These are phyloP conservation scores for Zygosaccharomyces pseudobailii DNA, from an alignment of 1,139 yeast genomes.

Conservation along the genomic window DNA sequence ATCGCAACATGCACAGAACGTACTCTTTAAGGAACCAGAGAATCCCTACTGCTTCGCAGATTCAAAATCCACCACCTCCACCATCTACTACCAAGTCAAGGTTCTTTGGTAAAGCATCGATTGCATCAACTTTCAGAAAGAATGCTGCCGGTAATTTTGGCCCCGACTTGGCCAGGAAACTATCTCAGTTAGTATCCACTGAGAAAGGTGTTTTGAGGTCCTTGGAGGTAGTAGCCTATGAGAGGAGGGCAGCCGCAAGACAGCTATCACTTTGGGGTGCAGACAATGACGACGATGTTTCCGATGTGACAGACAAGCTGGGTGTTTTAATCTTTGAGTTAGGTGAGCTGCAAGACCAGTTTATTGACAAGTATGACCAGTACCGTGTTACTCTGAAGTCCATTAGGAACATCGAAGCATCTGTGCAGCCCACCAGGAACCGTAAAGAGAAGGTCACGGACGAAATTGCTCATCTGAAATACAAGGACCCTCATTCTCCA, in stretches of 20 bases:
- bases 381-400: constrained; percentile 78
- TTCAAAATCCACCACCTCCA: constrained; percentile 79
- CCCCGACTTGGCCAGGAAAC: constrained; percentile 72
- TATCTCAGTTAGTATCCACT: constrained; percentile 73
- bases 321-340: constrained; percentile 78
- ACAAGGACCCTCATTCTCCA: constrained; percentile 81
- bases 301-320: constrained; percentile 80
- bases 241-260: constrained; percentile 78
- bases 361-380: constrained; percentile 81
- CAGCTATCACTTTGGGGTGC: constrained; percentile 85
- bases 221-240: constrained; percentile 70
- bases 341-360: constrained; percentile 85
- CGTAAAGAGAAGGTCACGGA: constrained; percentile 82
- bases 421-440: constrained; percentile 83
- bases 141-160: constrained; percentile 70
- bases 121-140: constrained; percentile 63
- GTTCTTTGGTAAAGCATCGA: constrained; percentile 70
- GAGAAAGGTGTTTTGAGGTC: constrained; percentile 80
- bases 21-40: constrained; percentile 73
- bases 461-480: constrained; percentile 75
- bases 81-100: constrained; percentile 63
- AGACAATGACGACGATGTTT: constrained; percentile 76
- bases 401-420: constrained; percentile 78
- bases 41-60: constrained; percentile 79
- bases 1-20: constrained; percentile 63